Conservation (phyloP, 164 flowering plant species). For the Chimonanthus praecox region DNA sequence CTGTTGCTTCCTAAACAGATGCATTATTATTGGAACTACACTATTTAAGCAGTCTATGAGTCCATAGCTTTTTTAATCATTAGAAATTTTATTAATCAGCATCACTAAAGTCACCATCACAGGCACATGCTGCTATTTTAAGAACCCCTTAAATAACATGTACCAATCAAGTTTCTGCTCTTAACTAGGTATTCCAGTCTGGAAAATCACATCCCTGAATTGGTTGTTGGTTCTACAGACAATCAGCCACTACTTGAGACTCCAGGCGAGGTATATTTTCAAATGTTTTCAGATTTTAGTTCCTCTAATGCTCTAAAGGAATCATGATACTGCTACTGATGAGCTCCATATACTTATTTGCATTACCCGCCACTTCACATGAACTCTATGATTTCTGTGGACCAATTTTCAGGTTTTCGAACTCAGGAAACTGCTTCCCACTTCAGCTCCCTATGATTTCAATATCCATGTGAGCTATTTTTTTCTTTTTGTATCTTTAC, state of each 20-base stretch:
- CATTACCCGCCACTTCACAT: neutral
- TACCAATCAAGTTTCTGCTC: neutral
- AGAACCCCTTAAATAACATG: neutral
- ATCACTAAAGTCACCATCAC: neutral
- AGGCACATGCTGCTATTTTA: too few species aligned
- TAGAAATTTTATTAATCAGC: neutral
- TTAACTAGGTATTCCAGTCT: conserved; percentile 45
- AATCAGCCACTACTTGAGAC: conserved; percentile 87
- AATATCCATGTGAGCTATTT: conserved; percentile 75
- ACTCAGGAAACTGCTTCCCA: conserved; percentile 89
- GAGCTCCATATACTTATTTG: neutral
- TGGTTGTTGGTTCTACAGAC: conserved; percentile 70
- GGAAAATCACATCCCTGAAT: conserved; percentile 49
- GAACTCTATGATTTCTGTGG: conserved; percentile 1
- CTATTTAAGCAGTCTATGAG: too few species aligned
- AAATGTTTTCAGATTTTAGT: neutral
- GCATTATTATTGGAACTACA: neutral
- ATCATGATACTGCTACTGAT: neutral
- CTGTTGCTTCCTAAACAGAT: neutral
- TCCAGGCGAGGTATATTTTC: conserved; percentile 77
- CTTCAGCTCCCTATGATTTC: conserved; percentile 69
- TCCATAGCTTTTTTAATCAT: neutral
- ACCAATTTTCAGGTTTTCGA: conserved; percentile 57
- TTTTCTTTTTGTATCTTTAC: neutral
- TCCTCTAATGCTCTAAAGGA: conserved; percentile 1